Conservation (phyloP, 2,329 filamentous ascomycete species). For the Colletotrichum neosansevieriae region DNA sequence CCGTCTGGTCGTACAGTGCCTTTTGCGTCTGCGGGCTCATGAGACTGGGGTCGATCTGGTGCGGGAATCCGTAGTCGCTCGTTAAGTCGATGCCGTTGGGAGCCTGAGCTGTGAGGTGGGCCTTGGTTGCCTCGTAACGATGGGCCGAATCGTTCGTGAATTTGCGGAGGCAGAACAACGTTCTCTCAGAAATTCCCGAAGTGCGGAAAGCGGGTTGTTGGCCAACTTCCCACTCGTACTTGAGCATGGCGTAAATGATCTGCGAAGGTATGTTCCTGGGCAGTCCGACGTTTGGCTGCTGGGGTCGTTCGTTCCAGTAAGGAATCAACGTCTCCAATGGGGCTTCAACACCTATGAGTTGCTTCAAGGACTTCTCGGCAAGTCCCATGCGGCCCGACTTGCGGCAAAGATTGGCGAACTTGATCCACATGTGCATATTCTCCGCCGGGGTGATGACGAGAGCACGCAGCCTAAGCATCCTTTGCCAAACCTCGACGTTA, state of each 20-base stretch:
- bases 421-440: conserved; percentile 99
- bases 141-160: conserved; percentile 72
- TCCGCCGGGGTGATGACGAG: conserved; percentile 92
- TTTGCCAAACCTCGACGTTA: conserved; percentile 98
- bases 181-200: conserved; percentile 63
- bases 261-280: conserved; percentile 73
- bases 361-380: conserved; percentile 93
- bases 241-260: conserved; percentile 95
- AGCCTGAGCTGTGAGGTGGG: conserved; percentile 61
- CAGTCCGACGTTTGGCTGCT: conserved; percentile 47
- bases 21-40: conserved; percentile 65
- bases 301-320: conserved; percentile 63
- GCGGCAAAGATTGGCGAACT: conserved; percentile 97
- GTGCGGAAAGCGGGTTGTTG: conserved; percentile 65
- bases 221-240: conserved; percentile 93
- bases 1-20: conserved; percentile 69
- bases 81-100: conserved; percentile 59
- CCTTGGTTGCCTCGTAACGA: conserved; percentile 65
- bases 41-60: conserved; percentile 57
- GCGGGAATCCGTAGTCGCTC: conserved; percentile 64
- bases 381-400: conserved; percentile 95
- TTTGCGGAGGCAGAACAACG: conserved; percentile 68
- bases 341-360: conserved; percentile 81
- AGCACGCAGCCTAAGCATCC: conserved; percentile 94
- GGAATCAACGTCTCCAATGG: conserved; percentile 72